phyloP scores from a whole-genome alignment of 2,329 filamentous ascomycete species.

The Sclerotinia subarctica region DNA sequence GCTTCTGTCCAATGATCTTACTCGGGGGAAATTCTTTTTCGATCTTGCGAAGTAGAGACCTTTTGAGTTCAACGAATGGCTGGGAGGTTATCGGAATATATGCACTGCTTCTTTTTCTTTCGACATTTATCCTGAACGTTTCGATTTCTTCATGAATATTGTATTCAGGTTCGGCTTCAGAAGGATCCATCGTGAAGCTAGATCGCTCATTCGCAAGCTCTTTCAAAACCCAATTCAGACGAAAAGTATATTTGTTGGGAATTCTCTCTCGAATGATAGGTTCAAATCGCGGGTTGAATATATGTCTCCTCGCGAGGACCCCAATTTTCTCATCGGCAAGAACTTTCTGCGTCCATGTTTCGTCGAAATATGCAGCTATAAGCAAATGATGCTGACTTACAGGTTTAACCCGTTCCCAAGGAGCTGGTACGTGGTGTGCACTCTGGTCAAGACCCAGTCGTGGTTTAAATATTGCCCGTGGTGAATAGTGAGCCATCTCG shows the following conservation, averaged over 20 bases:
- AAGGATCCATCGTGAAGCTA: slow-evolving; percentile 2
- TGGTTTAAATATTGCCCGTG: background rate
- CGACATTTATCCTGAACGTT: too few species aligned
- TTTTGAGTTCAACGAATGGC: slow-evolving; percentile 4
- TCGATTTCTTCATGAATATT: background rate
- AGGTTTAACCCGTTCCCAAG: background rate
- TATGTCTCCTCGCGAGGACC: background rate
- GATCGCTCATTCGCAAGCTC: background rate
- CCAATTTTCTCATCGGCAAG: slow-evolving; percentile 2
- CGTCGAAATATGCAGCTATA: slow-evolving; percentile 13
- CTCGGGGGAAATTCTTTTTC: background rate
- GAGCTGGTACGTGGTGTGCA: background rate
- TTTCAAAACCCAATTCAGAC: slow-evolving; percentile 3
- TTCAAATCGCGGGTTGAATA: slow-evolving; percentile 10
- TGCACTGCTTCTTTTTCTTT: slow-evolving; percentile 1
- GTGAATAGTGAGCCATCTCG: background rate
- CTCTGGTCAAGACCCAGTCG: background rate
- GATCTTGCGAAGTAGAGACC: slow-evolving; percentile 1
- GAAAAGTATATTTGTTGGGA: slow-evolving; percentile 2
- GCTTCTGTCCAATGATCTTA: slow-evolving; percentile 1
- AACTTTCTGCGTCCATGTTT: slow-evolving; percentile 9
- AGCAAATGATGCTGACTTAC: background rate
- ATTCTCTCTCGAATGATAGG: slow-evolving; percentile 5
- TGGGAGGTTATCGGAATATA: slow-evolving; percentile 14
- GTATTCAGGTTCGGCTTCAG: background rate